Base-by-base conservation (phyloP, 2,329 filamentous ascomycete genomes). In the Mycosphaerella arachidis region DNA sequence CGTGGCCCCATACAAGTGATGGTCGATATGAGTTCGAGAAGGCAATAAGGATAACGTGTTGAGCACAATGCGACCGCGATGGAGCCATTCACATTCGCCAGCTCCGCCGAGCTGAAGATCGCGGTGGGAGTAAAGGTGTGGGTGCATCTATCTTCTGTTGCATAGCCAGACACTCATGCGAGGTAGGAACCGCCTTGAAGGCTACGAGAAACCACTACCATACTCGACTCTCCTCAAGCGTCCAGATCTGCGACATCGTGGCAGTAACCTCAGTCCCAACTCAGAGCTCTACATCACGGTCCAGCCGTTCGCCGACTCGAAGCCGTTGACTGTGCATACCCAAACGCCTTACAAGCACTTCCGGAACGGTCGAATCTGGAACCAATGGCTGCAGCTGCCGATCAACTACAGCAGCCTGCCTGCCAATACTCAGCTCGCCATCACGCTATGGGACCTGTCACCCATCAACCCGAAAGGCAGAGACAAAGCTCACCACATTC, bases 81-180 rank as follows among this genome's bases (percentile, higher is more conserved):
- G 91, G 94, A 99, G 77, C 89, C 92, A 55, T 97, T 96, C 77
- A 96, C 92, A 31, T 97, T 97, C 79, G 92, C 91, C 67, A 91
- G 87, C 71, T 96, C 94, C 61, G 89, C 91, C 66, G 86, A 90
- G 75, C 82, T 97, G 68, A 83, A 91, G 68, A 84, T 92, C 65
- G 86, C 89, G 20, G 79, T 87, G 56, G 79, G 81, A 68, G 77
- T 87, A 63, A 85, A 83, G 75, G 84, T 88, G 85, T 87, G 77
- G 64, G 83, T 78, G 57, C 31, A 51, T 65, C 63, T 58, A 48
- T 52, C 51, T 55, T 35, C 55, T 35, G 35, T 24, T 53, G 24
- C 37, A 43, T 18, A 37, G 18, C n/a, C 16, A 43, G 40, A 27
- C 62, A 63, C 67, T 73, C 60, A 75, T 59, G 16, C 20, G 48